These are phyloP conservation scores for Xerocomus brunneocitrinus DNA, from an alignment of 768 basidiomycete genomes.

Conservation along the genomic window DNA sequence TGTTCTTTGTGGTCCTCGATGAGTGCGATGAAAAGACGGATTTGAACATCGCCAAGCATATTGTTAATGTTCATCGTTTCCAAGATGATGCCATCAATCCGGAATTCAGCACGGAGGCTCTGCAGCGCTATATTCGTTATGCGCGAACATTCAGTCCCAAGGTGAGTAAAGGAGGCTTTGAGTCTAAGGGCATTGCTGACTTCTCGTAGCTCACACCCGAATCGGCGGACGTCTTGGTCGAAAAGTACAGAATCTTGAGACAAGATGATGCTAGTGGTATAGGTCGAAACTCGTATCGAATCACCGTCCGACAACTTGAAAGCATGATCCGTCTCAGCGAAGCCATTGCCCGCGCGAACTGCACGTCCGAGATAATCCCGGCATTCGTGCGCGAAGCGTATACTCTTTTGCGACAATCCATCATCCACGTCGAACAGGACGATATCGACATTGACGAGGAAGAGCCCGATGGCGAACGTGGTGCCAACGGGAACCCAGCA, in stretches of 20 bases:
- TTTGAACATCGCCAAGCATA: constrained; percentile 90
- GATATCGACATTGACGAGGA: constrained; percentile 98
- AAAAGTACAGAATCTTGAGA: constrained; percentile 88
- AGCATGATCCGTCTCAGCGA: constrained; percentile 98
- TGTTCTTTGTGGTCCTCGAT: constrained; percentile 97
- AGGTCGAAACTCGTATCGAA: constrained; percentile 90
- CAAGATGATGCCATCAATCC: constrained; percentile 92
- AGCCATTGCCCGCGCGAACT: constrained; percentile 96
- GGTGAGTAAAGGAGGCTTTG: constrained; percentile 37
- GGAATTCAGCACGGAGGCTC: constrained; percentile 93
- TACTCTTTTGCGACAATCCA: constrained; percentile 89
- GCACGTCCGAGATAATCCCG: constrained; percentile 93
- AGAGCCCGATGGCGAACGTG: constrained; percentile 58
- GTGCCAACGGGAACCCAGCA: constrained; percentile 32
- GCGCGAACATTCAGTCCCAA: constrained; percentile 98
- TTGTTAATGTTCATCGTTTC: constrained; percentile 96
- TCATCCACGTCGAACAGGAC: constrained; percentile 99
- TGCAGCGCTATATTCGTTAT: constrained; percentile 96
- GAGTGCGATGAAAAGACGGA: constrained; percentile 94
- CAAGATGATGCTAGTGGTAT: constrained; percentile 90
- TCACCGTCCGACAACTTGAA: constrained; percentile 96
- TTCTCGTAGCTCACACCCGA: constrained; percentile 76
- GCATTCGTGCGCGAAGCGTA: constrained; percentile 95
- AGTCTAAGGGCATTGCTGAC: constrained; percentile 6
- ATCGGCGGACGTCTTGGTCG: constrained; percentile 88